A percentile compares a stretch with the other conserved stretches of the same genome.
Conservation (phyloP, 108 stramenopile species). For the Conticribra weissflogii region DNA sequence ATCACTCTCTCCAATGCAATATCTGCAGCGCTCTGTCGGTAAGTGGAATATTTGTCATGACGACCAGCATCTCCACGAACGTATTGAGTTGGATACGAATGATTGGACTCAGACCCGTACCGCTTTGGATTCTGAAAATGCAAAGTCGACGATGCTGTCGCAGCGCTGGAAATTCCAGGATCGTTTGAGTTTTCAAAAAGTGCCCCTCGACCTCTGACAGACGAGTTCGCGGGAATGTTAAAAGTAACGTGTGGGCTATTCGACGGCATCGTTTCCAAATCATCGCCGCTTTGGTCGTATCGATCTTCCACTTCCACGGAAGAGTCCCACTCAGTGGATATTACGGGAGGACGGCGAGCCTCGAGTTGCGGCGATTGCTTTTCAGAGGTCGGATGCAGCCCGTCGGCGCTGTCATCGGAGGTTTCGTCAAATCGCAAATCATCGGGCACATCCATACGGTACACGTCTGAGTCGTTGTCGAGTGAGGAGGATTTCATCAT, state of each 20-base stretch:
- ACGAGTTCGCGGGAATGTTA: neutral
- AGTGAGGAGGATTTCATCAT: constrained; percentile 2
- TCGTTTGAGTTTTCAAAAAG: neutral
- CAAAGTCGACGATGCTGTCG: constrained; percentile 8
- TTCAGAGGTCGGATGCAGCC: neutral
- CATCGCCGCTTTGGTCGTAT: neutral
- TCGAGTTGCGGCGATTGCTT: constrained; percentile 12
- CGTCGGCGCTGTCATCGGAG: constrained; percentile 20
- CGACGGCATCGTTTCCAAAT: neutral
- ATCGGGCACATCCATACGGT: constrained; percentile 22
- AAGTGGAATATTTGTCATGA: neutral
- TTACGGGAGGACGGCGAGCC: constrained; percentile 19
- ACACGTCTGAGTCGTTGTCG: constrained; percentile 17
- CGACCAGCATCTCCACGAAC: constrained; percentile 4
- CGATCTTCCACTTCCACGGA: neutral
- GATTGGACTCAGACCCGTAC: too few species aligned
- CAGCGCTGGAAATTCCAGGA: too few species aligned
- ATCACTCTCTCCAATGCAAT: neutral
- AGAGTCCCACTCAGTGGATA: constrained; percentile 17
- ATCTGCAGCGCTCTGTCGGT: neutral
- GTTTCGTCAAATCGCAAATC: constrained; percentile 12
- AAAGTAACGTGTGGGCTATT: neutral
- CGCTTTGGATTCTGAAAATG: constrained; percentile 33
- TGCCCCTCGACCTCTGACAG: neutral
- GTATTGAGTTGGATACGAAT: constrained; percentile 10